Evolutionary conservation across 2,329 filamentous ascomycete genomes (phyloP).

Genomic region (Pseudonectria buxi): DNA sequence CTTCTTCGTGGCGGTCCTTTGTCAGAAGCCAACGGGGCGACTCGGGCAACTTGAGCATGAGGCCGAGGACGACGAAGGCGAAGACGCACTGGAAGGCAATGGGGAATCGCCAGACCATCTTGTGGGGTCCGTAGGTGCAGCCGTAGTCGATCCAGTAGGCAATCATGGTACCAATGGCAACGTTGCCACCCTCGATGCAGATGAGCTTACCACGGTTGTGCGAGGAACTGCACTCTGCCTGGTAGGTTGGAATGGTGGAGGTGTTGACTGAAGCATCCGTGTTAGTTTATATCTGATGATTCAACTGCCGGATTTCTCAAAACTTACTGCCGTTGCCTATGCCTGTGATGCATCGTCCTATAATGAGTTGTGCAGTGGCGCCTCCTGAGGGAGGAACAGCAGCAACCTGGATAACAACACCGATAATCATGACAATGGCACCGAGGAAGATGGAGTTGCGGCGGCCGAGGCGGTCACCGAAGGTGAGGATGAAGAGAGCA

Average conservation of each 20-base stretch:
- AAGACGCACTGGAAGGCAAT: slow-evolving; percentile 38
- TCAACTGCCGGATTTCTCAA: too few species aligned
- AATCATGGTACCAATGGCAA: slow-evolving; percentile 35
- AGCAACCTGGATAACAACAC: slow-evolving; percentile 52
- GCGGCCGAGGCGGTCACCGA: slow-evolving; percentile 47
- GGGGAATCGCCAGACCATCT: slow-evolving; percentile 49
- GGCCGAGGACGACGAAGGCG: slow-evolving; percentile 34
- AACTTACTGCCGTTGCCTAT: slow-evolving; percentile 39
- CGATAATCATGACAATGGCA: slow-evolving; percentile 51
- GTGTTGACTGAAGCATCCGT: slow-evolving; percentile 30
- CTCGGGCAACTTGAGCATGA: slow-evolving; percentile 41
- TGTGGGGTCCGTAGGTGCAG: slow-evolving; percentile 34
- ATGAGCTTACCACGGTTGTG: slow-evolving; percentile 48
- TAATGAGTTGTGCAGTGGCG: slow-evolving; percentile 41
- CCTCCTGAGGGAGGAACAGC: slow-evolving; percentile 18
- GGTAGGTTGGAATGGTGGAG: slow-evolving; percentile 49
- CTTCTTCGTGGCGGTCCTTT: slow-evolving; percentile 41
- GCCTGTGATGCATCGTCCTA: slow-evolving; percentile 45
- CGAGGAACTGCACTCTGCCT: slow-evolving; percentile 46
- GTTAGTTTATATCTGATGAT: too few species aligned
- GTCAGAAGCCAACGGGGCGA: slow-evolving; percentile 39
- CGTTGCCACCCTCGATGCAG: slow-evolving; percentile 40
- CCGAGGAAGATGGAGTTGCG: slow-evolving; percentile 52
- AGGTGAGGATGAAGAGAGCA: slow-evolving; percentile 40
- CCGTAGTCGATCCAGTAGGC: slow-evolving; percentile 40